Evolutionary conservation across 305 asterid species (phyloP), one percentile per base, ranked within the genome.

Genomic region (Fraxinus albicans): DNA sequence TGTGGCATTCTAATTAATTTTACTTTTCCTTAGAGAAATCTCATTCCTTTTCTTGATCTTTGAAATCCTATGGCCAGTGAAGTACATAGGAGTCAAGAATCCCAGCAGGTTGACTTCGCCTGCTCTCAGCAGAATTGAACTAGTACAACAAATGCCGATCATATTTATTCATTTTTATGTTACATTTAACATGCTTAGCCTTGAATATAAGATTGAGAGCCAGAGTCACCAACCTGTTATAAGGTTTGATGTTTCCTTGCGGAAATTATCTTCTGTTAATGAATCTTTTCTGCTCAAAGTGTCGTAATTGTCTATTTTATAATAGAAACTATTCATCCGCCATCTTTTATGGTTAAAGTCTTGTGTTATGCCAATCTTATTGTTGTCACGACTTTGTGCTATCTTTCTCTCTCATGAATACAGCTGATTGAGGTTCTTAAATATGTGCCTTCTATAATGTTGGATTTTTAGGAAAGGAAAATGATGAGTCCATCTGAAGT

Each of bases 391-490:
- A 8, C 29, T 63, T 47, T 25, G 23, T 40, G 15, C 76, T 25
- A 73, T 77, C 79, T 63, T 17, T 80, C 79, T 79, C 27, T 67
- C 50, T 67, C 60, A 15, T 31, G 44, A 58, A 31, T 17, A 50
- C 19, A 6, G 86, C 15, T 82, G 55, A 50, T 67, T 63, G 63
- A 58, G 79, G 75, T 77, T 27, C 73, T 77, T 73, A 44, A 63
- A 34, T 23, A 75, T 35, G 70, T 80, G 38, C 82, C 83, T 63
- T 42, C 60, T 65, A 7, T 3, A 82, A 40, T 77, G 55, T 80
- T 81, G 80, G 75, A 33, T 86, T 36, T 87, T 65, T 81, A 94
- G 98, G 99, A 96, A 87, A 88, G 98, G 86, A 94, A 90, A 92
- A 77, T 87, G 47, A 96, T 96, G 99, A 87, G 80, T 86, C 85